Evolutionary conservation across 2,329 filamentous ascomycete species (phyloP).

Genomic region (Claviceps pazoutovae): DNA sequence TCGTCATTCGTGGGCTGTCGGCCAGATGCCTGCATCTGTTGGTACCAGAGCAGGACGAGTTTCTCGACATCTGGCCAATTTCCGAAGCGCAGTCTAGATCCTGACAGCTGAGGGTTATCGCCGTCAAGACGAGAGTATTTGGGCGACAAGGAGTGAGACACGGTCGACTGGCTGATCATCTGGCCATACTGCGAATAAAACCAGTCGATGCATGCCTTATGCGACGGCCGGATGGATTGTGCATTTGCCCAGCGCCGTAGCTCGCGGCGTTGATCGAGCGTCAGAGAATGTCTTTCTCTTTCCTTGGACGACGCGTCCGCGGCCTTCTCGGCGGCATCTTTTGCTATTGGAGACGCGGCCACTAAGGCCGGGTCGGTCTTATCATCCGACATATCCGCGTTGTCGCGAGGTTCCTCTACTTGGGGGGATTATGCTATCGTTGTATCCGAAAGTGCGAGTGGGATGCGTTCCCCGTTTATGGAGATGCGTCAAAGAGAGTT

Average conservation of each 20-base stretch:
- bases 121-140: slow-evolving; percentile 49
- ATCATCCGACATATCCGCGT: slow-evolving; percentile 19
- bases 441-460: slow-evolving; percentile 23
- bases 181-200: slow-evolving; percentile 44
- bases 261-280: slow-evolving; percentile 47
- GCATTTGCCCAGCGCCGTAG: slow-evolving; percentile 45
- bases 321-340: slow-evolving; percentile 13
- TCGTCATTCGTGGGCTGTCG: slow-evolving; percentile 49
- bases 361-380: slow-evolving; percentile 25
- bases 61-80: slow-evolving; percentile 52
- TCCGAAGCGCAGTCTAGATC: slow-evolving; percentile 46
- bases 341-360: slow-evolving; percentile 13
- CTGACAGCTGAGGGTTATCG: slow-evolving; percentile 45
- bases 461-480: slow-evolving; percentile 20
- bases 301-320: slow-evolving; percentile 23
- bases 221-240: slow-evolving; percentile 41
- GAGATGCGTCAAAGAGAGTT: slow-evolving; percentile 17
- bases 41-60: slow-evolving; percentile 41
- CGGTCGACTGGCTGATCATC: slow-evolving; percentile 48
- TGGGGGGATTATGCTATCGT: slow-evolving; percentile 19
- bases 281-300: slow-evolving; percentile 46
- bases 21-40: slow-evolving; percentile 35
- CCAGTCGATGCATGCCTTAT: slow-evolving; percentile 51
- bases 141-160: slow-evolving; percentile 46
- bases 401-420: background rate